Conservation (phyloP, 2,329 filamentous ascomycete genomes). For the Cercospora sp. region DNA sequence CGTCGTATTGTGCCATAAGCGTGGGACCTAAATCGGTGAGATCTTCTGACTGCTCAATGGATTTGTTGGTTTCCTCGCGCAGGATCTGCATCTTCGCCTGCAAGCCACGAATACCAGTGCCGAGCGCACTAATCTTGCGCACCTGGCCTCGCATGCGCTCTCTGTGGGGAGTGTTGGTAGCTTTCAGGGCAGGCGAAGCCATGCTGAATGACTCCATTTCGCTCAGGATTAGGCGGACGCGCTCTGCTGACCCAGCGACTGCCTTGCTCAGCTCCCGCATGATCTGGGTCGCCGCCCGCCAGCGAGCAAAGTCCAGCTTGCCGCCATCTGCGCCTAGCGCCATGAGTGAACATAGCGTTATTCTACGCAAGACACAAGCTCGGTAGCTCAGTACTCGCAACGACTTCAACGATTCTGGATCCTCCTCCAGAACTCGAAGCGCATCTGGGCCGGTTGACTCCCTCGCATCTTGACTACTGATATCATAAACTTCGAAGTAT, state of each 20-base stretch:
- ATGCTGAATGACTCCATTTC: constrained; percentile 68
- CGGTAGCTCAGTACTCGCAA: constrained; percentile 67
- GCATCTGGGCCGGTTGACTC: constrained; percentile 53
- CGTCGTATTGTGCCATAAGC: constrained; percentile 88
- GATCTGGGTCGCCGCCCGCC: constrained; percentile 75
- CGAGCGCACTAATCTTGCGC: constrained; percentile 83
- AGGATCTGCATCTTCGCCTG: constrained; percentile 94
- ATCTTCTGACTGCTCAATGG: constrained; percentile 67
- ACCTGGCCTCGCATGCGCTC: constrained; percentile 85
- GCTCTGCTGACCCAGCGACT: constrained; percentile 64
- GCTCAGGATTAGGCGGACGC: constrained; percentile 67
- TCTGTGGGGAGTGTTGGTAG: constrained; percentile 63
- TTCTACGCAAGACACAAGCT: constrained; percentile 76
- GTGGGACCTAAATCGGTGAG: constrained; percentile 68
- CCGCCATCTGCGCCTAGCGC: constrained; percentile 82
- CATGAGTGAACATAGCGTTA: constrained; percentile 84
- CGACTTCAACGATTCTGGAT: constrained; percentile 75
- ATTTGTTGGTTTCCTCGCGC: constrained; percentile 82
- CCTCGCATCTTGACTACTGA: constrained; percentile 49
- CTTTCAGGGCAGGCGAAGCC: constrained; percentile 55
- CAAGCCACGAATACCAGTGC: constrained; percentile 83
- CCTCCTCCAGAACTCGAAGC: constrained; percentile 67
- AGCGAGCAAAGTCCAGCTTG: constrained; percentile 72
- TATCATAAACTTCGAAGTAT: constrained; percentile 73
- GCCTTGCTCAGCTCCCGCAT: constrained; percentile 65